Evolutionary conservation across 1,284 basidiomycete species (phyloP), one percentile per base, ranked within the genome.

Genomic region (Puccinia triticina): DNA sequence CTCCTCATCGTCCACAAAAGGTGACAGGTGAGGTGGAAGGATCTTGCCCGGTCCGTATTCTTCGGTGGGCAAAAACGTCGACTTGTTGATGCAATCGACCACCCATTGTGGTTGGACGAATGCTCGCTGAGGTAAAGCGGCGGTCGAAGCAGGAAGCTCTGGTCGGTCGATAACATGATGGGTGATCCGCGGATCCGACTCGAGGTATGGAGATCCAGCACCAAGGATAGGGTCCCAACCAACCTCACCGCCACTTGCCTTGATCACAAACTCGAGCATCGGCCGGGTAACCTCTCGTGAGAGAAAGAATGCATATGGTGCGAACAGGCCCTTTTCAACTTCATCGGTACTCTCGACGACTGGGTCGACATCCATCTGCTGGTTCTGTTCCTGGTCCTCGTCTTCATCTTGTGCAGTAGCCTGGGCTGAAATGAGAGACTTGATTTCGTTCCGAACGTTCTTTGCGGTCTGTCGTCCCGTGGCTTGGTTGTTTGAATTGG

Each of bases 61-160:
- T 82, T 93, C 95, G 85, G 96, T 93, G 0, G 94, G 90, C 48
- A 98, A 89, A 81, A 98, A 90, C 87, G 91, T 94, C 26, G 92
- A 91, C 32, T 92, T 91, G 87, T 99, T 99, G 86, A 97, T 92
- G 86, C 93, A 97, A 88, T 99, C 97, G 50, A 96, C 93, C 40
- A 98, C 91, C 96, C 97, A 99, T 88, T 99, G 97, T 23, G 97
- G 97, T 88, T 99, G 97, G 12, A 99, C 90, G 88, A 93, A 94
- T 85, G 94, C 94, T 85, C 96, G 90, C 86, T 91, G 91, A 76
- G 90, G 75, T 81, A 77, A 18, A 46, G 50, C 32, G 50, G 37
- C 34, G 11, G 85, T 83, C 43, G 85, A 85, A 46, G 84, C 82
- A 3, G 86, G 85, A 2, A 86, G 84, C 53, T 87, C 84, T 0